These are phyloP conservation scores for Tylopilus orsonianus DNA, from an alignment of 1,284 basidiomycete species.

Conservation along the genomic window DNA sequence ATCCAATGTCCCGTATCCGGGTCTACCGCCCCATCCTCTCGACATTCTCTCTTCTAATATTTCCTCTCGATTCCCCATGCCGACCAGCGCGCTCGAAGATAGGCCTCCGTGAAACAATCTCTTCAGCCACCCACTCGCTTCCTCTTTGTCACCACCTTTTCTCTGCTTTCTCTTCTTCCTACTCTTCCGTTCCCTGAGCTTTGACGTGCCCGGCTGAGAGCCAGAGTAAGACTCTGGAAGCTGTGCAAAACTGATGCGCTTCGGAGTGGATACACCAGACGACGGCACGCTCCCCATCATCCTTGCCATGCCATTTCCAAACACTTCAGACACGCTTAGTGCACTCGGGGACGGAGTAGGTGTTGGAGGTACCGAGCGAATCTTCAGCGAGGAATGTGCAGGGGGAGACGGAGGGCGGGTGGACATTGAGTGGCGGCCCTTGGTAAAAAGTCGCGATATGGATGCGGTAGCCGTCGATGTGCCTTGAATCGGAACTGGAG, in stretches of 20 bases:
- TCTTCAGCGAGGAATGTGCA: constrained; percentile 52
- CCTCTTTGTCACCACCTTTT: constrained; percentile 27
- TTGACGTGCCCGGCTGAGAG: constrained; percentile 25
- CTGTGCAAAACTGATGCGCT: constrained; percentile 73
- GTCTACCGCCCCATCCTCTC: constrained; percentile 45
- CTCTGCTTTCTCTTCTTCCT: constrained; percentile 28
- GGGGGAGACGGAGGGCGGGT: constrained; percentile 55
- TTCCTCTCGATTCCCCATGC: constrained; percentile 41
- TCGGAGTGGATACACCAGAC: constrained; percentile 57
- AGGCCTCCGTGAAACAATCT: constrained; percentile 43
- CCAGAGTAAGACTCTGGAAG: constrained; percentile 59
- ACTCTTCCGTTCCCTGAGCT: constrained; percentile 28
- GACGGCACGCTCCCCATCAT: constrained; percentile 26
- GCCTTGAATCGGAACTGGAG: constrained; percentile 48
- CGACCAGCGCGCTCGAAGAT: constrained; percentile 25
- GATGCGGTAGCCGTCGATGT: constrained; percentile 74
- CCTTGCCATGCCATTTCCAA: constrained; percentile 32
- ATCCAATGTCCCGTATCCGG: constrained; percentile 49
- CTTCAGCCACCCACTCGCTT: constrained; percentile 48
- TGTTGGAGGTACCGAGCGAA: constrained; percentile 31
- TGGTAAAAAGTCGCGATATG: constrained; percentile 71
- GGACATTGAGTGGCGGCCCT: constrained; percentile 59
- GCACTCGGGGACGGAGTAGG: constrained; percentile 34
- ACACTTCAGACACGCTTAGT: constrained; percentile 33
- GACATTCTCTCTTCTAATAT: constrained; percentile 49